These are phyloP conservation scores for Trichosporon coremiiforme DNA, from an alignment of 1,284 basidiomycete species.

Conservation along the genomic window DNA sequence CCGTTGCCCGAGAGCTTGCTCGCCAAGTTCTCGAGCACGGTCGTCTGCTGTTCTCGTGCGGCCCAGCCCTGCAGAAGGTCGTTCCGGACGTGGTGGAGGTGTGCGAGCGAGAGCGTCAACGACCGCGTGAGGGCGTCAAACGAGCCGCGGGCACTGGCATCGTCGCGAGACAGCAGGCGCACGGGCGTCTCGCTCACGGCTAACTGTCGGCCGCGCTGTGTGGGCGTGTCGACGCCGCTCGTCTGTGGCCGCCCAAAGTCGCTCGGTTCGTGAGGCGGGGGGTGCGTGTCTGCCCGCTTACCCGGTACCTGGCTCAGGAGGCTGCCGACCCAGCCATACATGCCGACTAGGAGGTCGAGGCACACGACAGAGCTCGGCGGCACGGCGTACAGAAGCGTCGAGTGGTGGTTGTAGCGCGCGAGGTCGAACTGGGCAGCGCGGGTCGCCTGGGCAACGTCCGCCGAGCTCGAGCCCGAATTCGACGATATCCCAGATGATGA, in stretches of 20 bases:
- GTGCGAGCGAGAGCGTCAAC: conserved; percentile 41
- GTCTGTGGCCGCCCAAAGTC: conserved; percentile 24
- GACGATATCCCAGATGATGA: conserved; percentile 25
- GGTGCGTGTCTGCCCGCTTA: conserved; percentile 30
- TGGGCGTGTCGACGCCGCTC: conserved; percentile 28
- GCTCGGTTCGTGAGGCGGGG: conserved; percentile 17
- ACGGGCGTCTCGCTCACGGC: conserved; percentile 33
- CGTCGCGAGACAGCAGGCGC: conserved; percentile 32
- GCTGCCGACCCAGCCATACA: conserved; percentile 52
- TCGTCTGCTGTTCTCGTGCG: conserved; percentile 41
- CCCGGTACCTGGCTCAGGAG: conserved; percentile 37
- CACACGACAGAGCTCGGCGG: conserved; percentile 53
- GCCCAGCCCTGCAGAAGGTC: conserved; percentile 48
- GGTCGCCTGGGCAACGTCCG: conserved; percentile 46
- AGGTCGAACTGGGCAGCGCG: conserved; percentile 52
- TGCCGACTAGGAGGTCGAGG: conserved; percentile 50
- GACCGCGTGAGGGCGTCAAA: conserved; percentile 37
- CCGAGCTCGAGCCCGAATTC: conserved; percentile 21
- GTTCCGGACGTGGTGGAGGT: conserved; percentile 38
- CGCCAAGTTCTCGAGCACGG: conserved; percentile 39
- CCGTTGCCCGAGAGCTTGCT: conserved; percentile 26
- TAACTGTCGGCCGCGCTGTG: conserved; percentile 30
- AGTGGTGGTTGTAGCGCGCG: conserved; percentile 51
- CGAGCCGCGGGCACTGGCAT: conserved; percentile 24
- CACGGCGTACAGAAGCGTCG: conserved; percentile 51